phyloP scores from a whole-genome alignment of 169 alveolate genomes.

The Pseudocohnilembus persalinus region DNA sequence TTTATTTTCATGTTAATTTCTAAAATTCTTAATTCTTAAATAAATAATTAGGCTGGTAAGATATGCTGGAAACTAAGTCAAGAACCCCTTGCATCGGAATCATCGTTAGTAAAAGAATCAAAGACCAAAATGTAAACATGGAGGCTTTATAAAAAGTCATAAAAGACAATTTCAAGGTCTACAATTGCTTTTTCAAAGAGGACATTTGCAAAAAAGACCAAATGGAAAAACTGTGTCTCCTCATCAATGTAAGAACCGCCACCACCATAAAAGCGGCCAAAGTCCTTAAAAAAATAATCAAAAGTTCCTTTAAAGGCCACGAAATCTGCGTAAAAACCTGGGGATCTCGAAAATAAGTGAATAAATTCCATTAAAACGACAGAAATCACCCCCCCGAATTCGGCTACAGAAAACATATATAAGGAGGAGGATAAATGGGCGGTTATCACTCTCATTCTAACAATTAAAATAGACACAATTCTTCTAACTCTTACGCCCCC shows the following conservation, averaged over 20 bases:
- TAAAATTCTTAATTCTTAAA: too few relatives aligned
- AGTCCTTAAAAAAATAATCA: neutral
- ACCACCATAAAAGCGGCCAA: neutral
- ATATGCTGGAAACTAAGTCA: neutral
- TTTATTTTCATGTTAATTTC: too few relatives aligned
- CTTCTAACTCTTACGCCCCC: too few relatives aligned
- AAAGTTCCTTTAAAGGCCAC: too few relatives aligned
- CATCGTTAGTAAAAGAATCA: neutral
- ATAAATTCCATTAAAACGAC: neutral
- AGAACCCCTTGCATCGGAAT: neutral
- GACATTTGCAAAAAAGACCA: neutral
- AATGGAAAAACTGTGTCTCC: neutral
- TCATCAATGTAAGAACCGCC: neutral
- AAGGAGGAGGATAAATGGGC: neutral
- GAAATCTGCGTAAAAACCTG: neutral
- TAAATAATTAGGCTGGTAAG: neutral
- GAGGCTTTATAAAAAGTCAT: neutral
- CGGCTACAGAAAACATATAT: neutral
- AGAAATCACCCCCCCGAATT: neutral
- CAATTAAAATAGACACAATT: too few relatives aligned
- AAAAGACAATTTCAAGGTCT: neutral
- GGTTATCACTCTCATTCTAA: neutral
- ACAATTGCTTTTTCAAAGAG: neutral
- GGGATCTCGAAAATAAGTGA: neutral
- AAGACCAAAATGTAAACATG: neutral